Evolutionary conservation across 2,329 filamentous ascomycete genomes (phyloP).

Genomic region (Xylaria arbuscula): DNA sequence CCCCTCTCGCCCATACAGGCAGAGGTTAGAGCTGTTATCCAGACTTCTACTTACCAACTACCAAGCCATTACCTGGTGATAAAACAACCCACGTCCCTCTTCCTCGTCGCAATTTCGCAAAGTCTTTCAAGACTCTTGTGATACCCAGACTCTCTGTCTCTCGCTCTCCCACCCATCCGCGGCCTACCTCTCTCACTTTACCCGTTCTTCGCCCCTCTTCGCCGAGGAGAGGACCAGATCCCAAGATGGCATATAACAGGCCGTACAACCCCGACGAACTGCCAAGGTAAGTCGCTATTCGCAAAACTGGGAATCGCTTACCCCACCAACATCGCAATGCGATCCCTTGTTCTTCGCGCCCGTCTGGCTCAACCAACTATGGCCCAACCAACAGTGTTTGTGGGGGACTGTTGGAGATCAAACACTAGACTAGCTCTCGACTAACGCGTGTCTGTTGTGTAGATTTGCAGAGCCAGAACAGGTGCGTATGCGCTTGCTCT

Average conservation of each 20-base stretch:
- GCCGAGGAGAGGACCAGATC: slow-evolving; percentile 15
- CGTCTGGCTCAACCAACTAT: slow-evolving; percentile 7
- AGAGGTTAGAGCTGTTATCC: too few species aligned
- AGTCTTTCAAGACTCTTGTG: slow-evolving; percentile 9
- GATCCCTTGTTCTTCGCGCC: slow-evolving; percentile 12
- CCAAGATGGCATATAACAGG: slow-evolving; percentile 90
- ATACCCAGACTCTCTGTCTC: slow-evolving; percentile 24
- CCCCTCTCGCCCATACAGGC: slow-evolving; percentile 22
- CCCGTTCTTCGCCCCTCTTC: neutral
- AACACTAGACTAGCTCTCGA: slow-evolving; percentile 30
- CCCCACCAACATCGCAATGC: slow-evolving; percentile 41
- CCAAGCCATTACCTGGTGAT: neutral
- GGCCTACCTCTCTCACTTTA: slow-evolving; percentile 7
- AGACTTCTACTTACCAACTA: too few species aligned
- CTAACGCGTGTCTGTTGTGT: slow-evolving; percentile 31
- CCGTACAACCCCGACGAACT: slow-evolving; percentile 94
- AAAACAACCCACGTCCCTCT: slow-evolving; percentile 27
- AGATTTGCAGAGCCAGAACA: slow-evolving; percentile 65
- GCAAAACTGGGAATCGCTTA: slow-evolving; percentile 23
- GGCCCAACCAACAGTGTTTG: too few species aligned
- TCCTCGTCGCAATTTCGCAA: slow-evolving; percentile 12
- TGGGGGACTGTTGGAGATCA: slow-evolving; percentile 24
- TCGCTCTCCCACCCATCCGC: slow-evolving; percentile 17
- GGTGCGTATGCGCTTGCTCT: slow-evolving; percentile 46
- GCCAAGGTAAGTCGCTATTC: slow-evolving; percentile 74